phyloP scores from a whole-genome alignment of 2,329 filamentous ascomycete species.

The Monosporascus sp. region DNA sequence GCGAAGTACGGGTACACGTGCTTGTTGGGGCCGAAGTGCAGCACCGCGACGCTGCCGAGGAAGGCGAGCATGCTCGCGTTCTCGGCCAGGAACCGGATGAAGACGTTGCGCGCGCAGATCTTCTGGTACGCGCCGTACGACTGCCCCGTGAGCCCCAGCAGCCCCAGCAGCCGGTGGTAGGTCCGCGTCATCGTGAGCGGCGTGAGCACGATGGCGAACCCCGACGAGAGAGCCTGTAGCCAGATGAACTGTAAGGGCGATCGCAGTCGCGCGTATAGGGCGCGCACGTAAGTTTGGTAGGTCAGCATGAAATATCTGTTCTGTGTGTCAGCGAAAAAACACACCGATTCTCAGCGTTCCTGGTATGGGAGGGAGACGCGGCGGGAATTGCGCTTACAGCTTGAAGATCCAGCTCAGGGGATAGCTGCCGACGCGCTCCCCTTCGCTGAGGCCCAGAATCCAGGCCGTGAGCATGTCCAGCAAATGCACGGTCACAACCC shows the following conservation, averaged over 20 bases:
- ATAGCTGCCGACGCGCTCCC: constrained; percentile 63
- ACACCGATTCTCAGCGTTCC: background rate
- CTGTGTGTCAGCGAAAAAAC: constrained; percentile 8
- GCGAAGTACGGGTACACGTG: constrained; percentile 66
- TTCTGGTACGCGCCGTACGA: constrained; percentile 61
- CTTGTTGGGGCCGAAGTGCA: constrained; percentile 63
- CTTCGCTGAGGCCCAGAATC: constrained; percentile 61
- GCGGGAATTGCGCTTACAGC: constrained; percentile 39
- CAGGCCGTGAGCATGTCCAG: constrained; percentile 61
- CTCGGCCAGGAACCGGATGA: constrained; percentile 62
- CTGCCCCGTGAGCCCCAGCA: constrained; percentile 52
- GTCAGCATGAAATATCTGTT: constrained; percentile 61
- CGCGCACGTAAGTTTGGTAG: constrained; percentile 67
- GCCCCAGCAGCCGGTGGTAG: constrained; percentile 50
- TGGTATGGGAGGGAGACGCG: constrained; percentile 1
- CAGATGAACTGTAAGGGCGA: constrained; percentile 60
- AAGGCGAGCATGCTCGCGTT: constrained; percentile 66
- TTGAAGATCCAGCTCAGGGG: constrained; percentile 69
- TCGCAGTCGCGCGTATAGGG: constrained; percentile 62
- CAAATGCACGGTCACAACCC: constrained; percentile 61
- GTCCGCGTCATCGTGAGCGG: constrained; percentile 58
- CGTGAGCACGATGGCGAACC: constrained; percentile 56
- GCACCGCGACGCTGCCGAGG: constrained; percentile 57
- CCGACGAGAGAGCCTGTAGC: constrained; percentile 60
- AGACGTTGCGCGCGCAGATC: constrained; percentile 60